Conservation (phyloP, 2,329 filamentous ascomycete species). For the Chaetomiaceae sp. region DNA sequence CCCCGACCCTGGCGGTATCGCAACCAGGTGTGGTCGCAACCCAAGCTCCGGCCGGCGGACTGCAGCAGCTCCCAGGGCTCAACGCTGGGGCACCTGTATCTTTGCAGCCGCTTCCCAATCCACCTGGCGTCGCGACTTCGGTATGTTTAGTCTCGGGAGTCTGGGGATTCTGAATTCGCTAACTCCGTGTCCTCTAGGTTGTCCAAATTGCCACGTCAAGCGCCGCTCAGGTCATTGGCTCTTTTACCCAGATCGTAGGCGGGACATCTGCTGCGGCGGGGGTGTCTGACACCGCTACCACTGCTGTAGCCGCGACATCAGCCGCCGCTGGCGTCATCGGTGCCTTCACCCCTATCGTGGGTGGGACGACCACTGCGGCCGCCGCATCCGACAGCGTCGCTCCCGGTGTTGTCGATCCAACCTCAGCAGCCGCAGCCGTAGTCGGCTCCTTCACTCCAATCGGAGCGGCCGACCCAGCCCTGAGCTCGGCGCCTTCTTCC, state of each 20-base stretch:
- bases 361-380: not conserved
- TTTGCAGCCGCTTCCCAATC: constrained; percentile 2
- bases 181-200: not conserved
- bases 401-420: not conserved
- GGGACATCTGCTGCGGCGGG: not conserved
- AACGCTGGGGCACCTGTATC: not conserved
- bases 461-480: not conserved
- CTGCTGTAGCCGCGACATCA: not conserved
- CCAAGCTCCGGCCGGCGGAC: not conserved
- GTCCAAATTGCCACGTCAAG: not conserved
- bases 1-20: not conserved
- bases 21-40: constrained; percentile 4
- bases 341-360: constrained; percentile 3
- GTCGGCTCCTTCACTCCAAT: constrained; percentile 14
- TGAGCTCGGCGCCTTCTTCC: not conserved
- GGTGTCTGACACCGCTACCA: not conserved
- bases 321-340: not conserved
- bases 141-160: constrained; percentile 3
- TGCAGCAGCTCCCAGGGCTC: constrained; percentile 12
- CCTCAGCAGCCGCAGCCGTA: not conserved
- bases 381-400: not conserved
- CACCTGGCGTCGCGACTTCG: constrained; percentile 9
- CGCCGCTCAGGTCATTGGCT: not conserved
- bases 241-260: constrained; percentile 1
- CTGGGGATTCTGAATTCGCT: not conserved